Evolutionary conservation across 352 stramenopile genomes (phyloP).

Genomic region (Phytophthora melonis): DNA sequence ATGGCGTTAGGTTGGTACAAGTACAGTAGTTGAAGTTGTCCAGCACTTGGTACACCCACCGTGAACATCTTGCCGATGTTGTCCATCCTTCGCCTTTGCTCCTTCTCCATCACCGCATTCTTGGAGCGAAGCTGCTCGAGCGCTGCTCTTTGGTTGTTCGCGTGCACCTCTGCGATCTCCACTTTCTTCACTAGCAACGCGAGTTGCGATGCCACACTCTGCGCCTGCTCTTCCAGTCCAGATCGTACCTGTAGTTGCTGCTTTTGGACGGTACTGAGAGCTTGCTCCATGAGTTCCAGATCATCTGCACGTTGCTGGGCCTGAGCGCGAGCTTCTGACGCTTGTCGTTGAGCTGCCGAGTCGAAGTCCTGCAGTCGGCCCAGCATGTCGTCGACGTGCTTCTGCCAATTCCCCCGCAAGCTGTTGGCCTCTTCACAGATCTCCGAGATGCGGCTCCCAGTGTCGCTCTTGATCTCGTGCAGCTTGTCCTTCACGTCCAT

Average conservation of each 20-base stretch:
- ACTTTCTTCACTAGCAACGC: conserved; percentile 64
- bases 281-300: conserved; percentile 81
- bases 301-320: conserved; percentile 74
- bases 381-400: conserved; percentile 72
- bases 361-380: conserved; percentile 72
- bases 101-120: conserved; percentile 64
- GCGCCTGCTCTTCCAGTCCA: conserved; percentile 62
- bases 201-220: conserved; percentile 49
- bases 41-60: conserved; percentile 36
- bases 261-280: conserved; percentile 67
- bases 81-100: conserved; percentile 78
- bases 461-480: conserved; percentile 72
- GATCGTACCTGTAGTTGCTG: conserved; percentile 68
- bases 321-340: conserved; percentile 47
- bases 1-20: background rate
- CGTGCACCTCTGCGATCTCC: conserved; percentile 61
- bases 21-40: background rate
- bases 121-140: conserved; percentile 70
- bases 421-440: conserved; percentile 75
- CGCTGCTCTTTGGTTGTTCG: conserved; percentile 36
- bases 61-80: conserved; percentile 83
- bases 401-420: conserved; percentile 74
- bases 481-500: conserved; percentile 83
- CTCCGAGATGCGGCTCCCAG: conserved; percentile 58
- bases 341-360: conserved; percentile 48